phyloP scores from a whole-genome alignment of 164 flowering plant genomes.

The Nymphaea thermarum region DNA sequence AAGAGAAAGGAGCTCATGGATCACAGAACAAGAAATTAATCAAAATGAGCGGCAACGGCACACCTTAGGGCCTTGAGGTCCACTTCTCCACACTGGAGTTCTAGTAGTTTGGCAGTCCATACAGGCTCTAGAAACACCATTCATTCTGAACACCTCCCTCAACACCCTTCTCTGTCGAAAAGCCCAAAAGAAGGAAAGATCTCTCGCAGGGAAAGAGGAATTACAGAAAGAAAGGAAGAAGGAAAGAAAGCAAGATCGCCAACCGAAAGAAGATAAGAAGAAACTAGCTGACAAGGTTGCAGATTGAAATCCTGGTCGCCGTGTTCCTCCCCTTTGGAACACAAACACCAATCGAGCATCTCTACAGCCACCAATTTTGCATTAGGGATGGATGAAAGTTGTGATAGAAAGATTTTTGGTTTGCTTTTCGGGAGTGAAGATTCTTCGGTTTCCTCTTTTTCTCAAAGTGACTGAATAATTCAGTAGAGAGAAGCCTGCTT shows the following conservation, averaged over 20 bases:
- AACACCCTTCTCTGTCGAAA: not conserved
- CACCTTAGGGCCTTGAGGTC: slow-evolving; percentile 63
- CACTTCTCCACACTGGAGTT: slow-evolving; percentile 20
- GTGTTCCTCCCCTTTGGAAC: not conserved
- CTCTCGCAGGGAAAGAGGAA: not conserved
- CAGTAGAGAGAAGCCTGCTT: too few relatives aligned
- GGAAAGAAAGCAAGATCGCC: not conserved
- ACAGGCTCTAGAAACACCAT: slow-evolving; percentile 30
- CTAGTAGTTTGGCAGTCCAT: slow-evolving; percentile 17
- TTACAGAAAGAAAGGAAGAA: not conserved
- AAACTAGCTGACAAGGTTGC: not conserved
- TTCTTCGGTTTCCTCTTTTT: too few relatives aligned
- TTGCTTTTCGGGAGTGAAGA: too few relatives aligned
- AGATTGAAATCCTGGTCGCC: not conserved
- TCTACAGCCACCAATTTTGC: too few relatives aligned
- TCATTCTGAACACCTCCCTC: not conserved
- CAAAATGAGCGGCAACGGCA: not conserved
- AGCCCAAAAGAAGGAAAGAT: not conserved
- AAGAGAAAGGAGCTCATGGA: slow-evolving; percentile 8
- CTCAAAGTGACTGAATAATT: too few relatives aligned
- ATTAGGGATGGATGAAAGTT: too few relatives aligned
- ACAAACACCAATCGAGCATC: too few relatives aligned
- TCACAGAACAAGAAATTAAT: not conserved
- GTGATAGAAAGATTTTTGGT: too few relatives aligned
- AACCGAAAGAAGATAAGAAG: not conserved